Conservation (phyloP, 331 rosid genomes). For the Pyracantha coccinea region DNA sequence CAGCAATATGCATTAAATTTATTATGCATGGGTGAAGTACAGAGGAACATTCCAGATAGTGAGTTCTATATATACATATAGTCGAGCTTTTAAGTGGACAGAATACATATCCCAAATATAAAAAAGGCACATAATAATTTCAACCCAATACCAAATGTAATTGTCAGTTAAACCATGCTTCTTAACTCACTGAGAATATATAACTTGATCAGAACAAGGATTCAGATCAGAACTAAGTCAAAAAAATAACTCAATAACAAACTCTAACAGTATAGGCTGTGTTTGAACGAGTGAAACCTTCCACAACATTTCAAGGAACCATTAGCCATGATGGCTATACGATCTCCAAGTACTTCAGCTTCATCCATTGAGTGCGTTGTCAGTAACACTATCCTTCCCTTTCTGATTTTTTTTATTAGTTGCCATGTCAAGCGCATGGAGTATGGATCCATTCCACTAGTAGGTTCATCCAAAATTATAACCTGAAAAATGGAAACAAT, state of each 20-base stretch:
- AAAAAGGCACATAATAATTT: not conserved
- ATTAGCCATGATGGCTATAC: constrained; percentile 97
- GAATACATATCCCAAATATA: not conserved
- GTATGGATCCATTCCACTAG: constrained; percentile 99
- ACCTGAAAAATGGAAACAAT: constrained; percentile 49
- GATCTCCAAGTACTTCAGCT: constrained; percentile 98
- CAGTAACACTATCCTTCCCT: constrained; percentile 89
- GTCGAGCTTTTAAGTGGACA: not conserved
- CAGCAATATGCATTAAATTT: not conserved
- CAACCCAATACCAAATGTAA: not conserved
- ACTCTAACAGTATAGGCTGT: not conserved
- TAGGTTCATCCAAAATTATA: constrained; percentile 92
- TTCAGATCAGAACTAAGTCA: not conserved
- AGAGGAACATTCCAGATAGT: not conserved
- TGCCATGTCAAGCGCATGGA: constrained; percentile 99
- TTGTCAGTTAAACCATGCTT: not conserved
- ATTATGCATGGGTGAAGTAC: not conserved
- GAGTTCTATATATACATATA: not conserved
- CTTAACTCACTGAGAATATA: not conserved
- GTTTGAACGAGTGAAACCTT: constrained; percentile 38
- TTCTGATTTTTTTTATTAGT: constrained; percentile 77
- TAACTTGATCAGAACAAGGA: not conserved
- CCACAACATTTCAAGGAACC: constrained; percentile 96
- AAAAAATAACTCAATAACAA: not conserved
- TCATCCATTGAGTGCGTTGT: constrained; percentile 99